phyloP scores from a whole-genome alignment of 139 green algal species.

The Haematococcus sp. region DNA sequence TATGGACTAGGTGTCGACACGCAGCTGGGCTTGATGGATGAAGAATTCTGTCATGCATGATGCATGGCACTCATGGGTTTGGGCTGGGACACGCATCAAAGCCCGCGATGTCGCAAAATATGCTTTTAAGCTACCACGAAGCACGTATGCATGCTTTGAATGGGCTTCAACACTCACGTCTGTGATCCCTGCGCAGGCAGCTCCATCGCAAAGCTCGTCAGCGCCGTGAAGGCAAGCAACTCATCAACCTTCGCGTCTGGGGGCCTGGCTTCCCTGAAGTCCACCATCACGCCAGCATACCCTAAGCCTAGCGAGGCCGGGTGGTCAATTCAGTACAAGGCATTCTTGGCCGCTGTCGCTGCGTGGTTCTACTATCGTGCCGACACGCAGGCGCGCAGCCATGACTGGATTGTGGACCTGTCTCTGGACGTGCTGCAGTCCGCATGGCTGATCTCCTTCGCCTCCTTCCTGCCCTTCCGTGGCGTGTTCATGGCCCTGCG shows the following conservation, averaged over 20 bases:
- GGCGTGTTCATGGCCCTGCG: constrained; percentile 36
- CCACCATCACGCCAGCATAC: constrained; percentile 21
- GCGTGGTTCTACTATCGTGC: constrained; percentile 30
- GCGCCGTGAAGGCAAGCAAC: constrained; percentile 31
- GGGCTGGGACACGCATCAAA: no score
- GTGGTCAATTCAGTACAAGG: constrained; percentile 21
- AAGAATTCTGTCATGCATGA: no score
- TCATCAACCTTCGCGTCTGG: constrained; percentile 11
- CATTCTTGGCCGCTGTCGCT: constrained; percentile 16
- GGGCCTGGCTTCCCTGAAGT: constrained; percentile 24
- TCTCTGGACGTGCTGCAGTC: constrained; percentile 45
- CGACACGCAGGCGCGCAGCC: constrained; percentile 30
- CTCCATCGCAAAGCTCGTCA: constrained; percentile 38
- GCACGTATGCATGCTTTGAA: no score
- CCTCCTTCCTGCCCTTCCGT: constrained; percentile 47
- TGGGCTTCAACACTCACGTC: no score
- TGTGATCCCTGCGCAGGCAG: constrained; percentile 20
- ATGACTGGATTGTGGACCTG: constrained; percentile 54
- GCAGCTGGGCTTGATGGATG: no score
- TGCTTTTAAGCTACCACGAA: no score
- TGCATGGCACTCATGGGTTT: no score
- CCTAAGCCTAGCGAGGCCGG: no score
- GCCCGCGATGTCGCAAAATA: no score
- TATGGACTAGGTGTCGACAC: no score
- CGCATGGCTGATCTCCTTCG: constrained; percentile 44